phyloP scores from a whole-genome alignment of 306 rosid genomes.

The Arachis stenosperma region DNA sequence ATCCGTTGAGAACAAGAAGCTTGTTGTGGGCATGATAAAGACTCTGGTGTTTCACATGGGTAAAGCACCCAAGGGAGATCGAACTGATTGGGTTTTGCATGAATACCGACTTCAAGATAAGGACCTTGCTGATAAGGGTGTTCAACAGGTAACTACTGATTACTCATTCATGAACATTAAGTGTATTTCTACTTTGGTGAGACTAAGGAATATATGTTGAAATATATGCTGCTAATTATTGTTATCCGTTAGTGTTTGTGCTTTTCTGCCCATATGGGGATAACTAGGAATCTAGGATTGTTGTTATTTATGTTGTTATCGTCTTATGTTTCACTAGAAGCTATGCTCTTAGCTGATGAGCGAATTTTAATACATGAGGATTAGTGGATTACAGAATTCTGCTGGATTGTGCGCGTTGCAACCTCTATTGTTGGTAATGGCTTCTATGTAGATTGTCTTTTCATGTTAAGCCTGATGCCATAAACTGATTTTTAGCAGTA shows the following conservation, averaged over 20 bases:
- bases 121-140: slow-evolving; percentile 36
- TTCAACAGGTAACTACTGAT: slow-evolving; percentile 53
- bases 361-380: background rate
- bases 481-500: slow-evolving; percentile 7
- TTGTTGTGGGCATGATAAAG: slow-evolving; percentile 65
- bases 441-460: background rate
- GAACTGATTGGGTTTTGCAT: slow-evolving; percentile 92
- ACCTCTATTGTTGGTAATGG: slow-evolving; percentile 24
- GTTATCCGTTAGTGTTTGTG: background rate
- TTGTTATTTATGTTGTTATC: slow-evolving; percentile 2
- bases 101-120: slow-evolving; percentile 71
- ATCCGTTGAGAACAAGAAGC: slow-evolving; percentile 32
- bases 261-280: background rate
- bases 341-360: background rate
- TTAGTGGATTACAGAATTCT: background rate
- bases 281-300: slow-evolving; percentile 16
- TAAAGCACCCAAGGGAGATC: slow-evolving; percentile 55
- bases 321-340: background rate
- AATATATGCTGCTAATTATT: background rate
- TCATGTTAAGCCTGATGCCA: background rate
- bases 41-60: slow-evolving; percentile 72
- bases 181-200: background rate
- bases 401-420: background rate
- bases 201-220: background rate
- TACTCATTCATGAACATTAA: background rate